Evolutionary conservation across 202 grass and related monocot species (phyloP).

Genomic region (Schoenoplectus tabernaemontani): DNA sequence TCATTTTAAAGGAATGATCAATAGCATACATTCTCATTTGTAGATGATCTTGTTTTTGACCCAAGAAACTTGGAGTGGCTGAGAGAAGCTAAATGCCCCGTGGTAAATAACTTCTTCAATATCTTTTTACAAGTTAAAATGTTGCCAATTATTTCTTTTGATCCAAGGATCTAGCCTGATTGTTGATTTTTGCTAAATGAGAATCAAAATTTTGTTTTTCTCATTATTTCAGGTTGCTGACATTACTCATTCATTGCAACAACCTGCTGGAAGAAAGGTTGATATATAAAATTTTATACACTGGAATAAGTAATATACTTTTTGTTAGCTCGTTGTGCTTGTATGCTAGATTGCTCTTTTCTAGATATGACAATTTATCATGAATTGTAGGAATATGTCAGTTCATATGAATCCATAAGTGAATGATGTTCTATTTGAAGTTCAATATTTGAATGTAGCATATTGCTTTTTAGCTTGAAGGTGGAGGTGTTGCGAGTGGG

Average conservation of each 20-base stretch:
- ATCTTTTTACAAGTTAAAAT: slow-evolving; percentile 2
- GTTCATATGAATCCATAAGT: neutral
- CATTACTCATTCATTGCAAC: slow-evolving; percentile 95
- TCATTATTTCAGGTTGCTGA: slow-evolving; percentile 75
- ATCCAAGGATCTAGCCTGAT: neutral
- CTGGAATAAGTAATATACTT: neutral
- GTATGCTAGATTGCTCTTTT: neutral
- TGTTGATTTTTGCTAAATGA: slow-evolving; percentile 6
- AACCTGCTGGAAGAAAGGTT: slow-evolving; percentile 96
- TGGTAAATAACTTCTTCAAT: slow-evolving; percentile 52
- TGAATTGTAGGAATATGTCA: neutral
- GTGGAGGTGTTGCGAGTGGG: slow-evolving; percentile 89
- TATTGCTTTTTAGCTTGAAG: slow-evolving; percentile 60
- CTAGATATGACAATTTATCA: neutral
- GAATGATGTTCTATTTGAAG: neutral
- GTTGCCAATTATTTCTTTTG: neutral
- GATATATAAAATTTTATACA: neutral
- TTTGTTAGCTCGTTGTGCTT: neutral
- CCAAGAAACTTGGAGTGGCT: slow-evolving; percentile 97
- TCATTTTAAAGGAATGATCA: slow-evolving; percentile 1
- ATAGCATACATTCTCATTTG: slow-evolving; percentile 17
- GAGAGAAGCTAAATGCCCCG: slow-evolving; percentile 87
- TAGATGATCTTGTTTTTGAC: slow-evolving; percentile 97
- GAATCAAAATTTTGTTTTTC: neutral
- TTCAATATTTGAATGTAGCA: neutral